Base-by-base conservation (phyloP, 345 rosid species). In the Psidium guajava region DNA sequence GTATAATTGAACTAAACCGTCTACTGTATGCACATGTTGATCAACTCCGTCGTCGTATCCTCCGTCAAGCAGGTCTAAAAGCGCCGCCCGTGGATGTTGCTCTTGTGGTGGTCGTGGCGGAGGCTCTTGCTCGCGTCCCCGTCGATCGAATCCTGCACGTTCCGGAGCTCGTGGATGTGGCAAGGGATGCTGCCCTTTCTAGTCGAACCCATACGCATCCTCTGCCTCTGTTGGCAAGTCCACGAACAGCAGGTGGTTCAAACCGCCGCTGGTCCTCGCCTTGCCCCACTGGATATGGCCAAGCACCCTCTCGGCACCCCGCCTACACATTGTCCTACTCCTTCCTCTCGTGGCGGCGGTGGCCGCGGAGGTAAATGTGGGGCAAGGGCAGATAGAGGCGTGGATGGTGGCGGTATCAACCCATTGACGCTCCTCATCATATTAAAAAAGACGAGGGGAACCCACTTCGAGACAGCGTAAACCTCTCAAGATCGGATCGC, bases 121-220 rank as follows among this genome's bases (percentile, higher is more conserved):
- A 89, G 92, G 49, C 87, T 86, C 86, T 89, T 54, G 57, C 92
- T 92, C 85, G 88, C 91, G 40, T 89, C 88, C 88, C 90, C 55
- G 77, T 93, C 93, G 86, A 96, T 95, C 84, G 92, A 83, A 84
- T 91, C 93, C 74, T 90, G 98, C 85, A 95, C 92, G 83, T 85
- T 87, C 24, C 91, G 93, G 54, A 96, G 95, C 87, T 95, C 92
- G 81, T 96, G 92, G 2, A 95, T 95, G 59, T 91, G 90, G 88
- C 98, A 96, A 64, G 98, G 99, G 40, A 96, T 91, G 18, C 91
- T 90, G 97, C 2, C 98, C 99, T 11, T 89, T 73, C 49, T 94
- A 95, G 27, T 91, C 90, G 56, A 94, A 96, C 4, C 97, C 98
- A 44, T 86, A 94, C 88, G 92, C 95, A 40, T 94, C 93, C 83